Percentiles rank a stretch among this genome's conserved stretches.
Evolutionary conservation across 2,329 filamentous ascomycete genomes (phyloP).

Genomic region (Chrysoporthe austroafricana): DNA sequence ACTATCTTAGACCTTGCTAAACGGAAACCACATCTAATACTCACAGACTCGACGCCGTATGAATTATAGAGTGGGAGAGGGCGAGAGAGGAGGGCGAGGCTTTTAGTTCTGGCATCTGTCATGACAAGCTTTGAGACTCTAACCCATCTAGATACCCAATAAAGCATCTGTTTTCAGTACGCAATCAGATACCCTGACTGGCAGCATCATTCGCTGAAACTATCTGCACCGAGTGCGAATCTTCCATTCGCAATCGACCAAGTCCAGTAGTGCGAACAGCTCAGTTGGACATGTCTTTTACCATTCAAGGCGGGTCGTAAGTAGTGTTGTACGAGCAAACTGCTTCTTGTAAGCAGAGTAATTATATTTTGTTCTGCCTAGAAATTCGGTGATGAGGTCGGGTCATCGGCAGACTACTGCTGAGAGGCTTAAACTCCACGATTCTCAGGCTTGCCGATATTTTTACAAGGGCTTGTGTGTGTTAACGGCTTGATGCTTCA

Average conservation of each 20-base stretch:
- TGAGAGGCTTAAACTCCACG: too few species aligned
- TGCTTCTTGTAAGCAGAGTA: not conserved
- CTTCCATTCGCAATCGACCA: not conserved
- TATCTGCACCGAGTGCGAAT: not conserved
- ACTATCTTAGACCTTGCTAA: constrained; percentile 88
- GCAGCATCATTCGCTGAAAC: not conserved
- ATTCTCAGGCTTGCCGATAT: too few species aligned
- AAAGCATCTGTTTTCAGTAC: not conserved
- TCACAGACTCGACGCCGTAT: constrained; percentile 34
- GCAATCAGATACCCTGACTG: not conserved
- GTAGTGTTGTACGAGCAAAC: too few species aligned
- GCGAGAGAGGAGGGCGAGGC: too few species aligned
- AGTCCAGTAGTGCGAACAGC: not conserved
- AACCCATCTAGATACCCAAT: not conserved
- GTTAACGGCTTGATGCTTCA: too few species aligned
- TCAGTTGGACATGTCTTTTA: not conserved
- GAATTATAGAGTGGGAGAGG: constrained; percentile 28
- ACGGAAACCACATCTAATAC: constrained; percentile 86
- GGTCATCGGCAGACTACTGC: not conserved
- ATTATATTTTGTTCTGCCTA: not conserved
- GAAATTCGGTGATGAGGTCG: not conserved
- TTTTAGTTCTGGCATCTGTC: not conserved
- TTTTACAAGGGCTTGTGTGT: too few species aligned
- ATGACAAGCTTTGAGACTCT: not conserved
- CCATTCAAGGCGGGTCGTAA: not conserved